Percentiles rank a stretch among this genome's conserved stretches.
phyloP scores from a whole-genome alignment of 73 alveolate genomes.

The Paramecium biaurelia region DNA sequence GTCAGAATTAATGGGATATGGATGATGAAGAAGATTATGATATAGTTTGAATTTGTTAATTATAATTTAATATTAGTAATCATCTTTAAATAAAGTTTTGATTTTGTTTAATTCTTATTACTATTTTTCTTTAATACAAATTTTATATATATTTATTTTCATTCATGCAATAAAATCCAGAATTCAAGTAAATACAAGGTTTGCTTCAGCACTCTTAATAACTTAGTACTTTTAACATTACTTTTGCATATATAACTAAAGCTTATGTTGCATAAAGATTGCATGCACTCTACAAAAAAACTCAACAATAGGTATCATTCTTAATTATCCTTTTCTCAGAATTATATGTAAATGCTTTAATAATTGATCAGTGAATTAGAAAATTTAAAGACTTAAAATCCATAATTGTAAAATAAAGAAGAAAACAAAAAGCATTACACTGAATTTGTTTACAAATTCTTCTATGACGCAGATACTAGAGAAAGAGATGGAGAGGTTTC shows the following conservation, averaged over 20 bases:
- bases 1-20: slow-evolving; percentile 88
- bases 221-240: neutral
- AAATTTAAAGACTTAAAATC: neutral
- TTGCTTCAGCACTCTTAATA: neutral
- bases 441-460: neutral
- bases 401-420: neutral
- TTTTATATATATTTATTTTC: neutral
- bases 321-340: neutral
- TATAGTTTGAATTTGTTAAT: neutral
- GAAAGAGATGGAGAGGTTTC: slow-evolving; percentile 54
- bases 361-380: neutral
- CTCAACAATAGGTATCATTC: neutral
- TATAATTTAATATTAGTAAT: neutral
- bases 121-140: neutral
- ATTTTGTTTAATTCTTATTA: neutral
- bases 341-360: neutral
- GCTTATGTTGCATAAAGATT: neutral
- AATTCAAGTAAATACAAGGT: neutral
- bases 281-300: neutral
- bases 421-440: neutral
- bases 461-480: slow-evolving; percentile 38
- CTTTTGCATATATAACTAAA: neutral
- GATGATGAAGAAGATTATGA: slow-evolving; percentile 75
- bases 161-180: neutral
- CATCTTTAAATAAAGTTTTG: neutral